Base-by-base conservation (phyloP, 169 alveolate genomes). In the Babesia bovis region DNA sequence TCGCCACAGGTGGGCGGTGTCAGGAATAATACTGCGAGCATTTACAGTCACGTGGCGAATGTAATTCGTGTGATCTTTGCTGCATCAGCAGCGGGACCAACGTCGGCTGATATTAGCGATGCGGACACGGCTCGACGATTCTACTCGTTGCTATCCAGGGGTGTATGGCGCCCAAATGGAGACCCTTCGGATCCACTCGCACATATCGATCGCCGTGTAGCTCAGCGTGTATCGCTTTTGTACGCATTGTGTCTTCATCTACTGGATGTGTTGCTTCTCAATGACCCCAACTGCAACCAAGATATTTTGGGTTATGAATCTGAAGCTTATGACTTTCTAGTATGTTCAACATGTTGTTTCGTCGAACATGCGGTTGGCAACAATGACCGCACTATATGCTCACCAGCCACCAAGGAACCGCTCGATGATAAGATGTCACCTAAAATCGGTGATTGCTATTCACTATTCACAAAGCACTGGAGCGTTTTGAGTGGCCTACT, bases 401-500 rank as follows among this genome's bases (percentile, higher is more conserved):
- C 49, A 25, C 49, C 47, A 6, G 3, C 58, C 17, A 28, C 38
- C 32, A 10, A 13, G 7, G 73, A 63, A 17, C 15, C 47, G 61
- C 58, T 55, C 5, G 73, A 63, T 1, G 73, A 63, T 23, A 38
- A 66, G 0, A 5, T 78, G 76, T 61, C 53, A 17, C 86, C 86
- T 9, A 33, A 53, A 9, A 6, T 78, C 13, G 73, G 51, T n/a
- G 61, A 51, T 40, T 49, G 49, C 17, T 21, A 40, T 4, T 68
- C 67, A 28, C 59, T 78, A 28, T 56, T 78, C 41, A 23, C 69
- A 25, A 78, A 59, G 50, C 86, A 78, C 68, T 52, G 61, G 52
- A 78, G 86, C 45, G 77, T 78, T 19, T 28, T 78, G 32, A 44
- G 45, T 40, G 66, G 57, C 28, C 47, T 78, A n/a, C 26, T 78